Evolutionary conservation across 495 filamentous ascomycete species (phyloP), one percentile per base, ranked within the genome.

Genomic region (Penicillium subrubescens): DNA sequence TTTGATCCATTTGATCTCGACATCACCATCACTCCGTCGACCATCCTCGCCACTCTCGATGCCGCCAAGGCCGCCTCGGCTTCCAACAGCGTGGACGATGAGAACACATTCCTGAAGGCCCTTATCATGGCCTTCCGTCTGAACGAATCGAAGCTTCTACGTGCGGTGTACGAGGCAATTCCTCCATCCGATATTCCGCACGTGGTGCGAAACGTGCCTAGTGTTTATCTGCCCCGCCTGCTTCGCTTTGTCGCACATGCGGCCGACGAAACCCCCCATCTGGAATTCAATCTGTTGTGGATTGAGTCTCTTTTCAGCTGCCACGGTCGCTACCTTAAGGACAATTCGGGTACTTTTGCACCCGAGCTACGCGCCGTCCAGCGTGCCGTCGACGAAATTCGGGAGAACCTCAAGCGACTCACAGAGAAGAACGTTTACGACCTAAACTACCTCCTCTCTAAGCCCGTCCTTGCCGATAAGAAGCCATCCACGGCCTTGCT

Each of bases 1-100:
- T 99, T 99, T 69, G 95, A 99, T 75, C 95, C 95, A 2, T 97
- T 96, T 73, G 96, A 99, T 74, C 88, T 99, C 7, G 94, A 97
- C 69, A 89, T 98, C 67, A 88, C 90, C 46, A 90, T 98, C 63
- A 99, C 95, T 6, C 93, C 93, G 0, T 87, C 88, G 2, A 90
- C 84, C 34, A 97, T 92, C 4, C 78, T 97, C 2, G 82, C 86
- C 11, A 89, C 91, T 10, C 82, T 97, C n/a, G 83, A 88, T 48
- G 75, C 70, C 17, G 75, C 77, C 23, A 77, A 77, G 66, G 57
- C 67, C 29, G 73, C 78, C 8, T 59, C 72, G 17, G 69, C 62
- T n/a, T 64, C 73, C 7, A 65, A 71, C 55, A 68, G 71, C 12
- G 62, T 68, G 34, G 75, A 77, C 57, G 73, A 77, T 14, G 87